Percentiles rank a stretch among this genome's conserved stretches.
Evolutionary conservation across 768 basidiomycete genomes (phyloP).

Genomic region (Porphyrellus cyaneotinctus): DNA sequence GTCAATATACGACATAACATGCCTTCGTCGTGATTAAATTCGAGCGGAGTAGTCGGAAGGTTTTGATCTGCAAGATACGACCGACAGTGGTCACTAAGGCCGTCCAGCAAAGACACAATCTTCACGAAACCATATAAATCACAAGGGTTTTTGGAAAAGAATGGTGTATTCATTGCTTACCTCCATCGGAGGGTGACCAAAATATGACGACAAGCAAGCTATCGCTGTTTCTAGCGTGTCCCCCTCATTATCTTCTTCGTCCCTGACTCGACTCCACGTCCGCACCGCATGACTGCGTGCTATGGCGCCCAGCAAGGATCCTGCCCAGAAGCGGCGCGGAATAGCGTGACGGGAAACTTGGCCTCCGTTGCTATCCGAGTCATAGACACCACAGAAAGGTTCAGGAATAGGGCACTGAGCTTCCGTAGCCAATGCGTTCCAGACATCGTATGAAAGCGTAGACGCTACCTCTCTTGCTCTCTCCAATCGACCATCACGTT

Average conservation of each 20-base stretch:
- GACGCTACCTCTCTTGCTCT: constrained; percentile 37
- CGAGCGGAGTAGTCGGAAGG: constrained; percentile 27
- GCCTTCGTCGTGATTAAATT: constrained; percentile 32
- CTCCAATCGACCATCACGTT: constrained; percentile 36
- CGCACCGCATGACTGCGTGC: constrained; percentile 39
- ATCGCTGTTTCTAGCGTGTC: constrained; percentile 44
- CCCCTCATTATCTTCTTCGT: constrained; percentile 5
- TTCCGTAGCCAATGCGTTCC: constrained; percentile 48
- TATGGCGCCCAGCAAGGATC: constrained; percentile 40
- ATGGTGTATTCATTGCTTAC: constrained; percentile 27
- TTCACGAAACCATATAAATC: constrained; percentile 15
- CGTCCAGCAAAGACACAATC: constrained; percentile 40
- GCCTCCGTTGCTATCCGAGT: constrained; percentile 5
- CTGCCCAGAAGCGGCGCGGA: constrained; percentile 51
- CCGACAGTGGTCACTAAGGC: constrained; percentile 39
- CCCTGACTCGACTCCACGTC: constrained; percentile 32
- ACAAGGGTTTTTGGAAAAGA: background rate
- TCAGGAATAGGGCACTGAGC: constrained; percentile 34
- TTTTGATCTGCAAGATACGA: constrained; percentile 31
- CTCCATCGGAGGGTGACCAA: constrained; percentile 40
- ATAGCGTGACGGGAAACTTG: constrained; percentile 29
- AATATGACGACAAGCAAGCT: constrained; percentile 50
- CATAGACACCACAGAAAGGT: constrained; percentile 20
- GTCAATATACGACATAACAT: constrained; percentile 31
- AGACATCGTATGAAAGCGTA: constrained; percentile 49